phyloP scores from a whole-genome alignment of 2,329 filamentous ascomycete species.

The Neoascochyta sp. region DNA sequence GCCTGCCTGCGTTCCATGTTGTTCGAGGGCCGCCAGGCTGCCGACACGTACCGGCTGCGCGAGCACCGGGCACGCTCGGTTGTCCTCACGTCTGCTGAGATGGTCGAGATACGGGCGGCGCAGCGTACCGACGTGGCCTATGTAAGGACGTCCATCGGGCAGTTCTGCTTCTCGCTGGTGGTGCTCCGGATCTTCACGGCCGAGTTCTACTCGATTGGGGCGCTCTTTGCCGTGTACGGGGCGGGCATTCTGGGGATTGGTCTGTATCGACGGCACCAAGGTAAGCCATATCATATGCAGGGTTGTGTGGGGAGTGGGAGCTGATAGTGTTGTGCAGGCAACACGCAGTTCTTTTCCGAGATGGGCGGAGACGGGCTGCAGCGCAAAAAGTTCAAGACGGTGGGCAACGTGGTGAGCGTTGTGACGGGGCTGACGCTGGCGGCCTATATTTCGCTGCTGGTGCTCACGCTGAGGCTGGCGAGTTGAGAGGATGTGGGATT shows the following conservation, averaged over 20 bases:
- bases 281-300: constrained; percentile 9
- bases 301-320: constrained; percentile 1
- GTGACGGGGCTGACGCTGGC: constrained; percentile 60
- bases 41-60: constrained; percentile 73
- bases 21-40: constrained; percentile 55
- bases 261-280: constrained; percentile 81
- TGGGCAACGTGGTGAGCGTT: constrained; percentile 62
- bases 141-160: constrained; percentile 86
- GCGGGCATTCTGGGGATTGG: constrained; percentile 78
- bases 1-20: constrained; percentile 24
- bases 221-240: constrained; percentile 89
- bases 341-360: constrained; percentile 82
- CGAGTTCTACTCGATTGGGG: constrained; percentile 97
- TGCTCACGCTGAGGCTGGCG: constrained; percentile 53
- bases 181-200: constrained; percentile 95
- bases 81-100: constrained; percentile 74
- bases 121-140: constrained; percentile 97
- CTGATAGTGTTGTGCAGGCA: constrained; percentile 53
- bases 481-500: constrained; percentile 15
- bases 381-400: constrained; percentile 61
- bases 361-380: constrained; percentile 58
- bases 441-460: constrained; percentile 59
- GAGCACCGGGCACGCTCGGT: constrained; percentile 81
- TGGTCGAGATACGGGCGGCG: constrained; percentile 90
- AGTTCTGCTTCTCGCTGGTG: constrained; percentile 92